Conservation (phyloP, 1,284 basidiomycete species). For the Moesziomyces antarcticus region DNA sequence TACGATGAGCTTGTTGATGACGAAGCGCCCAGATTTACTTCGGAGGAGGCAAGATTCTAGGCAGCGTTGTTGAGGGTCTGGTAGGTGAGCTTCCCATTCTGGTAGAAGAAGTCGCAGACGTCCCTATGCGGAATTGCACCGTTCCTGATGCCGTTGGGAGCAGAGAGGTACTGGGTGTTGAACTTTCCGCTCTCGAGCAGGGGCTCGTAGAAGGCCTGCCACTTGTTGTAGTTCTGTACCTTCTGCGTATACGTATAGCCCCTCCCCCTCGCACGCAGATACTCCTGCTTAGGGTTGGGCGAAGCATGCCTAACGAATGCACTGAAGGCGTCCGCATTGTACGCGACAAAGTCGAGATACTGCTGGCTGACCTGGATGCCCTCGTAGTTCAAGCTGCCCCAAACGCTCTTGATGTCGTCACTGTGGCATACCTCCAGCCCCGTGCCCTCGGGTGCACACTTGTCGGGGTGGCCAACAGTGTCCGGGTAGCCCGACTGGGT, state of each 20-base stretch:
- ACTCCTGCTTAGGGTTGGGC: constrained; percentile 19
- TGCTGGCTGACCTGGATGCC: constrained; percentile 11
- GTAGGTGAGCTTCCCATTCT: constrained; percentile 18
- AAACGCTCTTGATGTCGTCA: constrained; percentile 29
- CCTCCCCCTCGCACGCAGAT: constrained; percentile 27
- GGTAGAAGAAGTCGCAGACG: constrained; percentile 32
- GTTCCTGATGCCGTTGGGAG: constrained; percentile 14
- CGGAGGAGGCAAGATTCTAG: background rate
- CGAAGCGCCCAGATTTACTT: background rate
- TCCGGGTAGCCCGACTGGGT: constrained; percentile 27
- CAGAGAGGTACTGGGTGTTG: constrained; percentile 27
- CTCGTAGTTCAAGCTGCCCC: constrained; percentile 24
- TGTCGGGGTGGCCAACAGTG: constrained; percentile 8
- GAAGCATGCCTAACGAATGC: constrained; percentile 21
- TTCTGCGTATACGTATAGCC: constrained; percentile 38
- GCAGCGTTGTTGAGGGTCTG: constrained; percentile 29
- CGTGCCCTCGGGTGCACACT: constrained; percentile 14
- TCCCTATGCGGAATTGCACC: constrained; percentile 19
- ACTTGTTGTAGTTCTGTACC: constrained; percentile 17
- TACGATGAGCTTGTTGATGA: no score
- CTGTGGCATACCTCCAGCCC: constrained; percentile 32
- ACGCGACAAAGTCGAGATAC: constrained; percentile 32
- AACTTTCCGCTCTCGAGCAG: background rate
- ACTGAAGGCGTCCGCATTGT: constrained; percentile 30
- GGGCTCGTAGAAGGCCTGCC: constrained; percentile 20